These are phyloP conservation scores for Marasmius sp. DNA, from an alignment of 1,284 basidiomycete species.

Conservation along the genomic window DNA sequence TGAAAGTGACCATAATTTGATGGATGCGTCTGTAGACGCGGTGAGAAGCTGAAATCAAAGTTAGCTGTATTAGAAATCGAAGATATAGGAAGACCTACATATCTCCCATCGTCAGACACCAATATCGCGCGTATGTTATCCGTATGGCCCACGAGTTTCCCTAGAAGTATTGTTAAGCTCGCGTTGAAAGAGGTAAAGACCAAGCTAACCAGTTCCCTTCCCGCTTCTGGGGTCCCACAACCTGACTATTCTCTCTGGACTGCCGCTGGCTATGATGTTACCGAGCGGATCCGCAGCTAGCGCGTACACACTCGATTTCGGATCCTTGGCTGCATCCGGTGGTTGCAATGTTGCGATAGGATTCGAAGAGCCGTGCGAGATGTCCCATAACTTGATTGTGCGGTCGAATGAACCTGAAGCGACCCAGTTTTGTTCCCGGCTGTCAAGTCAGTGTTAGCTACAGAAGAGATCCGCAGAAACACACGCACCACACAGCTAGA, in stretches of 20 bases:
- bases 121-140: constrained; percentile 93
- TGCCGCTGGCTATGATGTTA: constrained; percentile 82
- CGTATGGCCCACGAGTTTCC: constrained; percentile 86
- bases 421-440: constrained; percentile 79
- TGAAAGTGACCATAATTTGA: constrained; percentile 90
- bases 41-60: constrained; percentile 66
- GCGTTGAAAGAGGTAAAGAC: neutral
- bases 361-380: constrained; percentile 42
- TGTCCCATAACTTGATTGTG: constrained; percentile 93
- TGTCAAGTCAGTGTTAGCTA: constrained; percentile 30
- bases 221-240: constrained; percentile 92
- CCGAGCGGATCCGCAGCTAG: constrained; percentile 80
- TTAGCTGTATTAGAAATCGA: constrained; percentile 7
- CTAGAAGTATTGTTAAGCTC: constrained; percentile 16
- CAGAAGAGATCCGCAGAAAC: neutral
- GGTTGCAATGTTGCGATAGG: constrained; percentile 52
- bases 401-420: constrained; percentile 96
- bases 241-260: constrained; percentile 86
- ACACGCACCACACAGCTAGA: constrained; percentile 70
- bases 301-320: constrained; percentile 81
- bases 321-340: constrained; percentile 61
- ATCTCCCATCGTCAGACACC: constrained; percentile 86
- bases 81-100: constrained; percentile 43
- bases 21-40: constrained; percentile 85
- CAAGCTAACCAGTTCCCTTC: constrained; percentile 63